Conservation (phyloP, 2,329 filamentous ascomycete genomes). For the Chrysoporthe austroafricana region DNA sequence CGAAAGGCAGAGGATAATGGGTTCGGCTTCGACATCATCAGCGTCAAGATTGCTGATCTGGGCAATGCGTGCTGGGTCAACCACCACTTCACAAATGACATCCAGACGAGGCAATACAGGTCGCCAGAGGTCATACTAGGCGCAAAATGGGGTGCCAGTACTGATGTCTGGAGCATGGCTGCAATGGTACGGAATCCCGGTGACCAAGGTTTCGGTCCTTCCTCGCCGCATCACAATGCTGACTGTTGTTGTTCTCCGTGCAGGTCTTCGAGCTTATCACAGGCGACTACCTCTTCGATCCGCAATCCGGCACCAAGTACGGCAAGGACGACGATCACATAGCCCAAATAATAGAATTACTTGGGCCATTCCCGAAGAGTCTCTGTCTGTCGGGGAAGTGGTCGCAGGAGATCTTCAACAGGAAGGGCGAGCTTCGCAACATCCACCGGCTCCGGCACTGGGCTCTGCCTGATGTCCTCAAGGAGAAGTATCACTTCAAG, state of each 20-base stretch:
- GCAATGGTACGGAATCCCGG: slow-evolving; percentile 74
- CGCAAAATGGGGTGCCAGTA: slow-evolving; percentile 98
- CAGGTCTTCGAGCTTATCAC: slow-evolving; percentile 98
- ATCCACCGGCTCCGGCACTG: slow-evolving; percentile 96
- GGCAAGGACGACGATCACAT: slow-evolving; percentile 99
- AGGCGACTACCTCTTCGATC: slow-evolving; percentile 97
- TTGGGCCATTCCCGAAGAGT: slow-evolving; percentile 90
- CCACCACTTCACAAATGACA: slow-evolving; percentile 99
- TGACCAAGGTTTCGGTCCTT: slow-evolving; percentile 49
- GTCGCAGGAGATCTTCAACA: slow-evolving; percentile 98
- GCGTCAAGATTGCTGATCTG: slow-evolving; percentile 97
- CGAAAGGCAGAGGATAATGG: slow-evolving; percentile 59
- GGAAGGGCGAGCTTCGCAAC: slow-evolving; percentile 95
- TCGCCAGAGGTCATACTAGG: slow-evolving; percentile 97
- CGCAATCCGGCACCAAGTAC: slow-evolving; percentile 97
- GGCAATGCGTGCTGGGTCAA: slow-evolving; percentile 99
- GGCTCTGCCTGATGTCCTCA: slow-evolving; percentile 89
- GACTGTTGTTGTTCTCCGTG: slow-evolving; percentile 40
- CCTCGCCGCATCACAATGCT: slow-evolving; percentile 48
- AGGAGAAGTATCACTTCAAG: slow-evolving; percentile 96
- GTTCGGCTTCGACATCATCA: slow-evolving; percentile 74
- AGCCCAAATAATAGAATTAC: slow-evolving; percentile 95
- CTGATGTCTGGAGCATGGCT: slow-evolving; percentile 99
- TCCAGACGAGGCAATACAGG: slow-evolving; percentile 95
- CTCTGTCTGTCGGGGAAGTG: slow-evolving; percentile 93